Evolutionary conservation across 1,139 yeast species (phyloP).

Genomic region (Nakaseomyces delphensis): DNA sequence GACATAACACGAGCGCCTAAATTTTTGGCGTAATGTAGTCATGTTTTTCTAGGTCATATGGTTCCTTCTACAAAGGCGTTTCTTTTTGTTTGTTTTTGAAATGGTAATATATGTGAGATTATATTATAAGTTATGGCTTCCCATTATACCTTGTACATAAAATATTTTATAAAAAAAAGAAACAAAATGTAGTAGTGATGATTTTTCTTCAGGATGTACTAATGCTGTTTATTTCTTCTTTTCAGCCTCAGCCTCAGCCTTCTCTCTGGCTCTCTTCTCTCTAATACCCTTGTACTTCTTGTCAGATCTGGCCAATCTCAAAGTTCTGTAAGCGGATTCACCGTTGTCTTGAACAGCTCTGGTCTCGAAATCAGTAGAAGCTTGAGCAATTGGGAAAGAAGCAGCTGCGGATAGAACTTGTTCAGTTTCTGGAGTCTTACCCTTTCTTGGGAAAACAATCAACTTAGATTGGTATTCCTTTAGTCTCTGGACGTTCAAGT

Average conservation of each 20-base stretch:
- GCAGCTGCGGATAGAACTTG: conserved; percentile 70
- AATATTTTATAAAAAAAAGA: conserved; percentile 7
- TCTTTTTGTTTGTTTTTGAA: not conserved
- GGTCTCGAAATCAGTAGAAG: conserved; percentile 62
- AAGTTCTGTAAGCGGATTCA: conserved; percentile 77
- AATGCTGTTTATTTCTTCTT: conserved; percentile 74
- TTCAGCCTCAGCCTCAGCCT: conserved; percentile 99
- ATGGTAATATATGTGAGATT: conserved; percentile 7
- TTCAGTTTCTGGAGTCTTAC: conserved; percentile 65
- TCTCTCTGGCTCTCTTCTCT: conserved; percentile 93
- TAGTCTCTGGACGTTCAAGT: conserved; percentile 91
- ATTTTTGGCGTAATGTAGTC: too few relatives aligned
- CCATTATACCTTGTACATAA: conserved; percentile 8
- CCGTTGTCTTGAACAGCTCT: conserved; percentile 88
- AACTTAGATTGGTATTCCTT: conserved; percentile 93
- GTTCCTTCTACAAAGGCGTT: too few relatives aligned
- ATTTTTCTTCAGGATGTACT: conserved; percentile 4
- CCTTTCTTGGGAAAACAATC: conserved; percentile 91
- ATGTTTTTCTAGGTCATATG: too few relatives aligned
- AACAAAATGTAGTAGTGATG: conserved; percentile 7
- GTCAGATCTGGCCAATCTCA: conserved; percentile 90
- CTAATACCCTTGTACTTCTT: conserved; percentile 92
- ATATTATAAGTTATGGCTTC: conserved; percentile 7
- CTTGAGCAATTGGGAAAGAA: conserved; percentile 87
- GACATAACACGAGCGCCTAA: too few relatives aligned